A percentile compares a stretch with the other conserved stretches of the same genome.
Evolutionary conservation across 345 rosid species (phyloP).

Genomic region (Hibiscus tridactylites): DNA sequence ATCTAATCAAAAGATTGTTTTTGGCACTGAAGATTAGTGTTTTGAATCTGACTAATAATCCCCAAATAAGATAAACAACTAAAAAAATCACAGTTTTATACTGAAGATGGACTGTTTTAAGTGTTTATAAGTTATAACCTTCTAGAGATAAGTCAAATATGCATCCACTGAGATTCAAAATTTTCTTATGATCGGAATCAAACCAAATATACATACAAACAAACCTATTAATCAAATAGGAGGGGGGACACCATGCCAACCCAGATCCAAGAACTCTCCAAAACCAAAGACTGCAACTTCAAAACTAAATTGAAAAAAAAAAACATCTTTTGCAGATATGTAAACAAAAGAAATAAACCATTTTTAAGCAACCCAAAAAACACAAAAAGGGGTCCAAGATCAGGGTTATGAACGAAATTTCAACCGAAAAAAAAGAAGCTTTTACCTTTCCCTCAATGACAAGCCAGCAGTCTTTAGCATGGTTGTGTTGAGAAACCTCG

Average conservation of each 20-base stretch:
- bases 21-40: background rate
- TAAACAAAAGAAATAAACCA: background rate
- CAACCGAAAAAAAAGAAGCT: background rate
- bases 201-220: background rate
- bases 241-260: too few relatives aligned
- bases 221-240: background rate
- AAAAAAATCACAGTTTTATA: background rate
- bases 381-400: background rate
- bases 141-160: background rate
- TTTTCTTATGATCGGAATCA: background rate
- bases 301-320: background rate
- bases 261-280: slow-evolving; percentile 7
- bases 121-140: background rate
- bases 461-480: slow-evolving; percentile 74
- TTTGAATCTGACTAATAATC: background rate
- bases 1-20: background rate
- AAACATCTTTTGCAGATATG: background rate
- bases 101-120: background rate
- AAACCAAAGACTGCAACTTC: background rate
- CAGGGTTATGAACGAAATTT: background rate
- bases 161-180: background rate
- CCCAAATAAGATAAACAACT: background rate
- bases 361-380: background rate
- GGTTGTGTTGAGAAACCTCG: slow-evolving; percentile 69
- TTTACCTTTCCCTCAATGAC: slow-evolving; percentile 78